Conservation (phyloP, 805 yeast genomes). For the Starmerella asiatica region DNA sequence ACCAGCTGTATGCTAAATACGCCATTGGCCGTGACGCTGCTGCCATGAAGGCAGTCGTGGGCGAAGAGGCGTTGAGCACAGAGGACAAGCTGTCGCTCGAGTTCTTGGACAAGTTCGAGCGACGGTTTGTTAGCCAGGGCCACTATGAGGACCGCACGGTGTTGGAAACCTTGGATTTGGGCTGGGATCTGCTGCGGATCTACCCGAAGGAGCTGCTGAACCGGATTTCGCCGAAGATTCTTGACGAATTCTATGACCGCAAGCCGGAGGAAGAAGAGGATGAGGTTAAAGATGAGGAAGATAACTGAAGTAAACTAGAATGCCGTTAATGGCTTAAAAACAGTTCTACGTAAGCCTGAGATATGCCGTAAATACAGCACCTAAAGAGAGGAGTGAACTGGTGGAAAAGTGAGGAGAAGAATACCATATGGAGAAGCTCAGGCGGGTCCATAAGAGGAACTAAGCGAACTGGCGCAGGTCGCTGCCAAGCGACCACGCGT, state of each 20-base stretch:
- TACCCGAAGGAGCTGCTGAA: conserved; percentile 98
- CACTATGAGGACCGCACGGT: conserved; percentile 92
- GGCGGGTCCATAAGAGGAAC: too few relatives aligned
- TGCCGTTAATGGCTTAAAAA: not conserved
- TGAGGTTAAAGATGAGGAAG: conserved; percentile 30
- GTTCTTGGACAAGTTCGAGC: conserved; percentile 94
- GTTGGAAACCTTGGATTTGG: conserved; percentile 91
- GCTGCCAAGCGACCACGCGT: conserved; percentile 4
- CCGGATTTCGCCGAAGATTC: conserved; percentile 95
- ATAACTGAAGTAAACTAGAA: conserved; percentile 22
- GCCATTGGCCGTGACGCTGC: conserved; percentile 99
- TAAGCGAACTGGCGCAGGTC: conserved; percentile 7
- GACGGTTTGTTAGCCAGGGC: conserved; percentile 89
- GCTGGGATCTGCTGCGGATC: conserved; percentile 95
- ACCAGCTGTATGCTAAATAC: conserved; percentile 96
- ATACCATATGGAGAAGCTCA: too few relatives aligned
- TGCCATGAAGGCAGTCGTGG: conserved; percentile 99
- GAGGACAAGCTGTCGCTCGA: conserved; percentile 96
- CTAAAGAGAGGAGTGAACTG: too few relatives aligned
- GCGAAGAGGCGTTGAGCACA: conserved; percentile 96
- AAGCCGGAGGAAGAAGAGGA: conserved; percentile 32
- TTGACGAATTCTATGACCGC: conserved; percentile 81
- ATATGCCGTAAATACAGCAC: too few relatives aligned
- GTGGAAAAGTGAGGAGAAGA: too few relatives aligned
- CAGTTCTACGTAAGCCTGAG: too few relatives aligned